Evolutionary conservation across 1,284 basidiomycete genomes (phyloP).

Genomic region (Bondarzewia mesenterica): DNA sequence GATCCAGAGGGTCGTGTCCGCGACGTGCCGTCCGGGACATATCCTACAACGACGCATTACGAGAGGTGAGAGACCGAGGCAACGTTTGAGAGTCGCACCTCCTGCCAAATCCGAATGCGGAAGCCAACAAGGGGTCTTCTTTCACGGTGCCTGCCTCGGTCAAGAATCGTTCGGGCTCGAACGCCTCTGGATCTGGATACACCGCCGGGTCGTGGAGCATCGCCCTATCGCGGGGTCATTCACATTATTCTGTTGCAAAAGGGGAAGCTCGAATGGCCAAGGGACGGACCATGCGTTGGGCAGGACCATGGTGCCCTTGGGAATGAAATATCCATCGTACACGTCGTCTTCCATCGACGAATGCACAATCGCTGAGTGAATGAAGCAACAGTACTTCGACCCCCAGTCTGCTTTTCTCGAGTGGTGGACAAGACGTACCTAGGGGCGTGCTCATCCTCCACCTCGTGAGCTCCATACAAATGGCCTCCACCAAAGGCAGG

Average conservation of each 20-base stretch:
- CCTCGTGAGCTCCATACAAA: slow-evolving; percentile 19
- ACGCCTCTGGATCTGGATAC: slow-evolving; percentile 19
- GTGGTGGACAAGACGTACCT: not conserved
- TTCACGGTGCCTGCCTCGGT: slow-evolving; percentile 9
- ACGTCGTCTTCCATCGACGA: slow-evolving; percentile 13
- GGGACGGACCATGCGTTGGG: no score
- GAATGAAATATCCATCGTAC: slow-evolving; percentile 15
- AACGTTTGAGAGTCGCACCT: not conserved
- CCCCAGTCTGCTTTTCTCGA: not conserved
- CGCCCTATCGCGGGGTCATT: slow-evolving; percentile 11
- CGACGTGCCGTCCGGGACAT: slow-evolving; percentile 14
- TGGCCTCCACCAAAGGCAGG: slow-evolving; percentile 13
- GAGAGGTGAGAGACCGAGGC: not conserved
- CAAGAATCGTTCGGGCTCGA: slow-evolving; percentile 21
- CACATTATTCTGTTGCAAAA: not conserved
- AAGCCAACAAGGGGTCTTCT: slow-evolving; percentile 10
- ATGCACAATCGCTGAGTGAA: slow-evolving; percentile 5
- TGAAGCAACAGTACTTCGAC: not conserved
- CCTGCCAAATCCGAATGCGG: slow-evolving; percentile 12
- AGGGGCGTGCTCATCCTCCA: slow-evolving; percentile 13
- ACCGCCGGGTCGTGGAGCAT: slow-evolving; percentile 19
- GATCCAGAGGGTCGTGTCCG: slow-evolving; percentile 11
- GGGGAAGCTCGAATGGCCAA: not conserved
- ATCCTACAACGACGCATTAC: not conserved
- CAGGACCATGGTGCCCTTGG: no score